Evolutionary conservation across 257 asterid genomes (phyloP).

Genomic region (Solanum bulbocastanum): DNA sequence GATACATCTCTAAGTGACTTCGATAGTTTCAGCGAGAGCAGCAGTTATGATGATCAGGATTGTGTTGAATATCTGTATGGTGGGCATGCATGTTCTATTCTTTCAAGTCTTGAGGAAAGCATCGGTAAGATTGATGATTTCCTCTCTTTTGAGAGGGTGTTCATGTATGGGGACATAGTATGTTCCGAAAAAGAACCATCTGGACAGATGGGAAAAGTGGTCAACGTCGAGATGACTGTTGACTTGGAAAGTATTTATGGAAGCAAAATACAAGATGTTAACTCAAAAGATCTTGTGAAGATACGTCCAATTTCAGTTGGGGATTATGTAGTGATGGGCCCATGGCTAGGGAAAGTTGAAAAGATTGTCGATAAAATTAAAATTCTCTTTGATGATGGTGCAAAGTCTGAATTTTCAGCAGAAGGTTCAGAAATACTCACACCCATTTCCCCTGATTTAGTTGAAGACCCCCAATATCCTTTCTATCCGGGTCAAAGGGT

Average conservation of each 20-base stretch:
- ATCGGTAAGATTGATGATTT: conserved; percentile 76
- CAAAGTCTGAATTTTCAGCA: conserved; percentile 30
- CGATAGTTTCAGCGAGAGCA: conserved; percentile 73
- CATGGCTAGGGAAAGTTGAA: conserved; percentile 87
- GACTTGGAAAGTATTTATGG: conserved; percentile 67
- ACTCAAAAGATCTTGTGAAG: conserved; percentile 37
- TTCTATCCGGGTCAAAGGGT: conserved; percentile 87
- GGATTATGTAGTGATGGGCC: conserved; percentile 53
- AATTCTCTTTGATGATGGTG: conserved; percentile 64
- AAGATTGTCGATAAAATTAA: conserved; percentile 47
- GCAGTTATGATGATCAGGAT: conserved; percentile 76
- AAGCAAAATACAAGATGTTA: conserved; percentile 28
- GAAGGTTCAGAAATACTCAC: conserved; percentile 47
- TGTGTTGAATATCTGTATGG: conserved; percentile 59
- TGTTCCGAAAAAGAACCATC: conserved; percentile 56
- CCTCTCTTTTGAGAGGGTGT: conserved; percentile 75
- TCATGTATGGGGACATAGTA: conserved; percentile 59
- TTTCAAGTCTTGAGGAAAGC: conserved; percentile 78
- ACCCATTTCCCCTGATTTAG: conserved; percentile 44
- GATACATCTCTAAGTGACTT: conserved; percentile 52
- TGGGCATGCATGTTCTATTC: conserved; percentile 66
- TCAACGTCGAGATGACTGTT: conserved; percentile 46
- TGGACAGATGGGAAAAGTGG: conserved; percentile 70
- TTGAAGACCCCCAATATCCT: conserved; percentile 70
- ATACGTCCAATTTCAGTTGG: conserved; percentile 52